phyloP scores from a whole-genome alignment of 2,329 filamentous ascomycete species.

The Lecanicillium sp. region DNA sequence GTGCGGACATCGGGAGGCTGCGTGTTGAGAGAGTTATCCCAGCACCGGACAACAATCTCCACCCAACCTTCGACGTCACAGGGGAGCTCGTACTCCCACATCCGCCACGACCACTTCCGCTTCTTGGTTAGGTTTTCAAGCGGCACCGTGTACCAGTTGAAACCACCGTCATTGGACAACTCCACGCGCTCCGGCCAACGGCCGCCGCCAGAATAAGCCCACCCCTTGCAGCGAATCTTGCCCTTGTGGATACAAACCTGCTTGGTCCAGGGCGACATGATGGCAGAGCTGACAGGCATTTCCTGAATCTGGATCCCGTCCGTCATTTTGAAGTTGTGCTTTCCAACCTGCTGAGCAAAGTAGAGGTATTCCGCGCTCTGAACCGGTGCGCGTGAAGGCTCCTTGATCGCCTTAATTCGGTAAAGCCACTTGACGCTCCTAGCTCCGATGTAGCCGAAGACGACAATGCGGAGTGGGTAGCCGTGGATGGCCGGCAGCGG shows the following conservation, averaged over 20 bases:
- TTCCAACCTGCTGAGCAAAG: conserved; percentile 60
- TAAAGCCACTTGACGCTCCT: conserved; percentile 58
- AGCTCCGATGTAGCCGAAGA: conserved; percentile 61
- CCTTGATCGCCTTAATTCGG: conserved; percentile 50
- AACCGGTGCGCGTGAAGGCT: conserved; percentile 50
- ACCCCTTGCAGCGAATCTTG: conserved; percentile 47
- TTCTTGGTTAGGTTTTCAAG: conserved; percentile 53
- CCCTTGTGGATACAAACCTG: conserved; percentile 55
- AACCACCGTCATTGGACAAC: conserved; percentile 54
- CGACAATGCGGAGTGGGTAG: conserved; percentile 53
- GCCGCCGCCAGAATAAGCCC: conserved; percentile 52
- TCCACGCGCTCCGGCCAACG: conserved; percentile 57
- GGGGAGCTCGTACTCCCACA: conserved; percentile 56
- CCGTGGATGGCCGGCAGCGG: conserved; percentile 55
- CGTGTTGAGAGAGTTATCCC: conserved; percentile 56
- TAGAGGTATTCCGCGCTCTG: conserved; percentile 62
- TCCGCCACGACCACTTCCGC: conserved; percentile 55
- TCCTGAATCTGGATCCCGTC: conserved; percentile 63
- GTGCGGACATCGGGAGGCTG: conserved; percentile 47
- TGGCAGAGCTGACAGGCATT: conserved; percentile 61
- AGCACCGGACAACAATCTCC: conserved; percentile 50
- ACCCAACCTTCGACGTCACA: conserved; percentile 55
- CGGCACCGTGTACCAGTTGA: conserved; percentile 57
- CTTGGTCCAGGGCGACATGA: conserved; percentile 55
- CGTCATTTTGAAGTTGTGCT: conserved; percentile 53